Base-by-base conservation (phyloP, 345 rosid species). In the Reutealis trisperma region DNA sequence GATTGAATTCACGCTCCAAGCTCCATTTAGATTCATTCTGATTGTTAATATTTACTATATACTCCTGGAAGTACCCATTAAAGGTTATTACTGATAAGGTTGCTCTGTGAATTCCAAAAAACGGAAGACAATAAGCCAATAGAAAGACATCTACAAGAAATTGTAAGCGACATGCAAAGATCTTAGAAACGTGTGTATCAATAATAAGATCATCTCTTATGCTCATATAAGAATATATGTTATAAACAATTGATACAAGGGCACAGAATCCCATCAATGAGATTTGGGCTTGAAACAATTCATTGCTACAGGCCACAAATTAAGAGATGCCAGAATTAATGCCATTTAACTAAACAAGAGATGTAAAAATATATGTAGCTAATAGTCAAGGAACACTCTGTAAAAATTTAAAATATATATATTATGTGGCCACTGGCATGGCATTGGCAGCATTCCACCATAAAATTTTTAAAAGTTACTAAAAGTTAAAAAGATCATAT, bases 1-100 rank as follows among this genome's bases (percentile, higher is more conserved):
- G 92, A 81, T 86, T 94, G 62, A 87, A 86, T 81, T 91, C 92
- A 4, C 87, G 91, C 67, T 91, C 94, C 82, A 94, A 71, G 68
- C 88, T 86, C 97, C 98, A 93, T 24, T 76, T 70, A 63, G 92
- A 79, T 71, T 87, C 95, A 21, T 86, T 83, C 74, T 83, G 84
- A 64, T 65, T 71, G 71, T 87, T 82, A 71, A 93, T 79, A 64
- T 86, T 84, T 54, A 91, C 61, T 18, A 80, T 81, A 67, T 91
- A 94, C 87, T 94, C 98, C 75, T 86, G 89, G 82, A 93, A 90
- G 79, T 84, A 93, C 21, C 98, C 98, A 42, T 79, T 87, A 82
- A 81, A 85, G 4, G 96, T 85, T 75, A 94, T 81, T 59, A 93
- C 78, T 6, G 95, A 91, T 70, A 94, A 70, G 2, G 89, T 78